Evolutionary conservation across 148 eudicot species (phyloP).

Genomic region (Persicaria tinctoria): DNA sequence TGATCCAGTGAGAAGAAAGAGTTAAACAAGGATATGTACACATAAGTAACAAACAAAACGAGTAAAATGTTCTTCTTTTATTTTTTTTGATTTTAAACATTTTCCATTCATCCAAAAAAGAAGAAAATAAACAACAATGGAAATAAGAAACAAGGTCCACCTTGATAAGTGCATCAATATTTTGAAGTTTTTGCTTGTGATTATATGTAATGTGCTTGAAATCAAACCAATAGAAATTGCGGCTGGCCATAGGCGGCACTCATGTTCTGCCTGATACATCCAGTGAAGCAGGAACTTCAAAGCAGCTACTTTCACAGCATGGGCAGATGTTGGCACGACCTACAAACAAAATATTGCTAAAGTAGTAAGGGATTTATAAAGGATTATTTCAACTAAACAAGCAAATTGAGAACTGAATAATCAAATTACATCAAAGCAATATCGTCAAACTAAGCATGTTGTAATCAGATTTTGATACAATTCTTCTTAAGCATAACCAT

Average conservation of each 20-base stretch:
- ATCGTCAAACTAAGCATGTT: not conserved
- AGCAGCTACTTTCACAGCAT: slow-evolving; percentile 65
- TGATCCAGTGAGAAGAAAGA: not conserved
- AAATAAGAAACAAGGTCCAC: slow-evolving; percentile 25
- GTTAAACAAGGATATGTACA: not conserved
- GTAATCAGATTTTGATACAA: not conserved
- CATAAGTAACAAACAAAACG: not conserved
- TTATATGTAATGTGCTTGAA: slow-evolving; percentile 67
- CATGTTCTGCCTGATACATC: slow-evolving; percentile 85
- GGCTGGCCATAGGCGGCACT: slow-evolving; percentile 95
- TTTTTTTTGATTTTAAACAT: too few species aligned
- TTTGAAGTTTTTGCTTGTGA: slow-evolving; percentile 58
- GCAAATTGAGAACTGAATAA: not conserved
- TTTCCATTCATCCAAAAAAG: not conserved
- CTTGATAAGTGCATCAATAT: slow-evolving; percentile 66
- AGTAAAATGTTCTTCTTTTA: not conserved
- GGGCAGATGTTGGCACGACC: slow-evolving; percentile 83
- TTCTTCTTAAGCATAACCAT: too few species aligned
- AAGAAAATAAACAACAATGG: not conserved
- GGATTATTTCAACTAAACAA: not conserved
- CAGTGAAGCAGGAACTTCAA: slow-evolving; percentile 68
- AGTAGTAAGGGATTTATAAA: not conserved
- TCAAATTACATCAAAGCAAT: not conserved
- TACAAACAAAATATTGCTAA: slow-evolving; percentile 17
- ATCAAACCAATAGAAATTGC: slow-evolving; percentile 88